Percentiles rank a stretch among this genome's conserved stretches.
Evolutionary conservation across 2,329 filamentous ascomycete genomes (phyloP).

Genomic region (Chaetomium globosum): DNA sequence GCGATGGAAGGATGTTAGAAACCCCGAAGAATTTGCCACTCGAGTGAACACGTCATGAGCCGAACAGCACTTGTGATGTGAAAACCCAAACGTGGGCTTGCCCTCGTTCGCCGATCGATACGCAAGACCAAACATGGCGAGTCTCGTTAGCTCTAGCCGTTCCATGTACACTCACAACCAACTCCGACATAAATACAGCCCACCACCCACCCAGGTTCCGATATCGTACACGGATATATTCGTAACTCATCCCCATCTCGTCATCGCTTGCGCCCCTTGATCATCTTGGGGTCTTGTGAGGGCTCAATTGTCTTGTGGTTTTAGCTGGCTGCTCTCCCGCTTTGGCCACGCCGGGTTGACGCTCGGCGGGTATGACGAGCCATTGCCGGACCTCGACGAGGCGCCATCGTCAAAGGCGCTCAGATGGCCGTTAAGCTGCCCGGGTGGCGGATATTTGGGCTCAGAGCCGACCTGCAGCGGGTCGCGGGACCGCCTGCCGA

Average conservation of each 20-base stretch:
- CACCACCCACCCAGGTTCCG: neutral
- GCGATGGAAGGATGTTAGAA: neutral
- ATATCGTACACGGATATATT: slow-evolving; percentile 24
- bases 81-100: neutral
- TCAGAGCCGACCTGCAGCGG: slow-evolving; percentile 26
- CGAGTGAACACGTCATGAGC: too few species aligned
- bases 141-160: slow-evolving; percentile 2
- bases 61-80: too few species aligned
- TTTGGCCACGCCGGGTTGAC: slow-evolving; percentile 24
- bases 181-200: slow-evolving; percentile 13
- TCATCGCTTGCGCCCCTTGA: slow-evolving; percentile 5
- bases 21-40: neutral
- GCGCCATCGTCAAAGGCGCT: slow-evolving; percentile 30
- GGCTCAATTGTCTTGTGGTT: slow-evolving; percentile 5
- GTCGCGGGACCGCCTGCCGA: slow-evolving; percentile 27
- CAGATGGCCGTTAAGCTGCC: slow-evolving; percentile 21
- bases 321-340: slow-evolving; percentile 22
- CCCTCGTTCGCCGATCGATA: neutral
- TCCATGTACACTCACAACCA: neutral
- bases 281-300: neutral
- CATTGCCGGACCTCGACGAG: slow-evolving; percentile 11
- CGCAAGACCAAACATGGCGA: neutral
- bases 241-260: slow-evolving; percentile 14
- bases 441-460: slow-evolving; percentile 12
- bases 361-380: slow-evolving; percentile 15